phyloP scores from a whole-genome alignment of 768 basidiomycete genomes.

The Leccinum fibrillosum region DNA sequence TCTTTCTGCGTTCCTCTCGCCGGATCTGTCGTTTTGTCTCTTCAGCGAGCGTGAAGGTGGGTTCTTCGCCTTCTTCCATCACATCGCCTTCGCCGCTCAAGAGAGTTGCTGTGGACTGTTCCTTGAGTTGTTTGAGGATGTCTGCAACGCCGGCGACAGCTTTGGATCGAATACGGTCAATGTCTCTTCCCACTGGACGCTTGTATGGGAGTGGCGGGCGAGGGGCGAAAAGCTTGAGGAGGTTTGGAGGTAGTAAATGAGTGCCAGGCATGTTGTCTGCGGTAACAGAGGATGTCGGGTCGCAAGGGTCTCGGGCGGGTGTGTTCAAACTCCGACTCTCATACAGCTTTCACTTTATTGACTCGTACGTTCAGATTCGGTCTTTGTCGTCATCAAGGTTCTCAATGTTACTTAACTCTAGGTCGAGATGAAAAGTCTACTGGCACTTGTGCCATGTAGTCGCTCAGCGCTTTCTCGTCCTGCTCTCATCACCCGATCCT shows the following conservation, averaged over 20 bases:
- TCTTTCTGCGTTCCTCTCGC: constrained; percentile 76
- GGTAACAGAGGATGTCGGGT: constrained; percentile 7
- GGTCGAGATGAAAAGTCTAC: constrained; percentile 15
- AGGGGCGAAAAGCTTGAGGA: constrained; percentile 95
- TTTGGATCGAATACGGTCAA: constrained; percentile 68
- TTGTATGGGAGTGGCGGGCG: constrained; percentile 86
- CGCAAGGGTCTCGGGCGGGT: constrained; percentile 7
- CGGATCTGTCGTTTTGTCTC: constrained; percentile 77
- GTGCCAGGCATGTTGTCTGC: constrained; percentile 55
- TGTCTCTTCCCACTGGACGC: constrained; percentile 82
- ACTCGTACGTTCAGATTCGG: constrained; percentile 3
- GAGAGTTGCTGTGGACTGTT: constrained; percentile 69
- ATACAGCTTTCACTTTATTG: constrained; percentile 5
- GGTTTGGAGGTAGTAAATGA: constrained; percentile 90
- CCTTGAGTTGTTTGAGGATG: constrained; percentile 70
- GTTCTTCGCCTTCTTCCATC: constrained; percentile 86
- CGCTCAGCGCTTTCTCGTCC: constrained; percentile 11
- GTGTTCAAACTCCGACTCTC: constrained; percentile 31
- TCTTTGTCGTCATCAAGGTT: constrained; percentile 9
- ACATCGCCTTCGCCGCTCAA: constrained; percentile 57
- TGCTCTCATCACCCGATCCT: constrained; percentile 6
- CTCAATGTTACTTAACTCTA: not conserved
- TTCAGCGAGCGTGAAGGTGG: constrained; percentile 76
- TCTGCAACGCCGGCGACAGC: constrained; percentile 72
- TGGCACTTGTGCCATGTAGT: constrained; percentile 9